phyloP scores from a whole-genome alignment of 768 basidiomycete species.

The Tulasnella sp. region DNA sequence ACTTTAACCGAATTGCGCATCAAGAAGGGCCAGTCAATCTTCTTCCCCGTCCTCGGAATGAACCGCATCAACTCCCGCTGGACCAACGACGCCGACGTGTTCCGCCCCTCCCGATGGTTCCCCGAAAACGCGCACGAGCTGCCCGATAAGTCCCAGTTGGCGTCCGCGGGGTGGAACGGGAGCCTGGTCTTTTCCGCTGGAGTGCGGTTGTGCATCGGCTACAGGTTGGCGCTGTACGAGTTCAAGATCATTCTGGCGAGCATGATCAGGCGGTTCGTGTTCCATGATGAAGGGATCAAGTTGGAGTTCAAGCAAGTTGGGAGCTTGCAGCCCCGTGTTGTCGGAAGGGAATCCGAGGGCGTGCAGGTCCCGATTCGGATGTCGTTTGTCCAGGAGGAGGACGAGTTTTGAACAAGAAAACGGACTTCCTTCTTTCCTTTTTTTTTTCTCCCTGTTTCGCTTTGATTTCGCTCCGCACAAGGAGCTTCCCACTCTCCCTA shows the following conservation, averaged over 20 bases:
- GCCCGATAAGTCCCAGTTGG: not conserved
- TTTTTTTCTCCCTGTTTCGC: not conserved
- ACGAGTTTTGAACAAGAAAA: not conserved
- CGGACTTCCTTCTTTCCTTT: too few species aligned
- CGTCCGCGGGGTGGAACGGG: conserved; percentile 9
- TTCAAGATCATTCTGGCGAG: not conserved
- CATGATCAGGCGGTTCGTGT: conserved; percentile 2
- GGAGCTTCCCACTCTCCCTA: not conserved
- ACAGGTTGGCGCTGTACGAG: conserved; percentile 6
- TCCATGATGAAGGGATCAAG: not conserved
- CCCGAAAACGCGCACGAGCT: conserved; percentile 1
- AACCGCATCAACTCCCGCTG: conserved; percentile 7
- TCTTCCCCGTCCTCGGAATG: conserved; percentile 11
- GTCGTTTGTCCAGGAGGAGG: conserved; percentile 6
- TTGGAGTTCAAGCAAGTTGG: conserved; percentile 8
- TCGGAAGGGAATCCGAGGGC: conserved; percentile 9
- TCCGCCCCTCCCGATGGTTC: conserved; percentile 14
- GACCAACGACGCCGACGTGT: conserved; percentile 4
- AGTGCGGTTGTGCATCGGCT: conserved; percentile 13
- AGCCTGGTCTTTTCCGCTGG: conserved; percentile 10
- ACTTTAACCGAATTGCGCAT: not conserved
- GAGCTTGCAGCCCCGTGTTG: conserved; percentile 3
- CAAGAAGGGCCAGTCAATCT: conserved; percentile 12
- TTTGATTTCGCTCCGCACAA: not conserved
- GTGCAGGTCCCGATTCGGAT: conserved; percentile 8